These are phyloP conservation scores for Penicillium brevicompactum DNA, from an alignment of 2,329 filamentous ascomycete genomes.

Conservation along the genomic window DNA sequence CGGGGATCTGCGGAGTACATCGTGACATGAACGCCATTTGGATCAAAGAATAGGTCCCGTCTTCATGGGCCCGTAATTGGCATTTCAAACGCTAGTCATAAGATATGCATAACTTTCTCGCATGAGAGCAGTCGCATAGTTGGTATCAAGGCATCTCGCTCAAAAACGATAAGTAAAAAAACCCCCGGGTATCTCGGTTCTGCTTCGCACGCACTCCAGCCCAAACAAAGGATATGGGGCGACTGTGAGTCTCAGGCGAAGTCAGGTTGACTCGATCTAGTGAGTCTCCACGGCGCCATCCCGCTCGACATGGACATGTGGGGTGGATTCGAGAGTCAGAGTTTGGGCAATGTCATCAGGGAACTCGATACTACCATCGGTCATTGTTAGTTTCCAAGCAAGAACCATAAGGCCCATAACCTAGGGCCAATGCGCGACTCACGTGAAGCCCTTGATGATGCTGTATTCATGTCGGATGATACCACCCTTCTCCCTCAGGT, in stretches of 20 bases:
- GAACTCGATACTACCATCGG: constrained; percentile 66
- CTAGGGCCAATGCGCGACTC: constrained; percentile 43
- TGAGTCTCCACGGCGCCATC: constrained; percentile 73
- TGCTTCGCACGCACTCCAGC: not conserved
- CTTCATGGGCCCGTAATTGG: not conserved
- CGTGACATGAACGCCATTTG: too few species aligned
- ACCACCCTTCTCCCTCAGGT: constrained; percentile 74
- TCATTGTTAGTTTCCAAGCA: not conserved
- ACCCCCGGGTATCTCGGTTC: not conserved
- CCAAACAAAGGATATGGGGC: not conserved
- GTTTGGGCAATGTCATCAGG: constrained; percentile 66
- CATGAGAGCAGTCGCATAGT: constrained; percentile 12
- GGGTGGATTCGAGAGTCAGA: constrained; percentile 69
- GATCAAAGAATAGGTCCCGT: not conserved
- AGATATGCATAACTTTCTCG: constrained; percentile 13
- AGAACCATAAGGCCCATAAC: not conserved
- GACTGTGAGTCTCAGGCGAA: not conserved
- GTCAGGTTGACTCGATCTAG: constrained; percentile 50
- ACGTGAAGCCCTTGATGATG: constrained; percentile 93
- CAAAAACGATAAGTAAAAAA: not conserved
- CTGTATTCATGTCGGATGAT: constrained; percentile 81
- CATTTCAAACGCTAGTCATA: constrained; percentile 6
- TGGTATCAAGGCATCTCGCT: constrained; percentile 23
- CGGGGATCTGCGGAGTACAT: too few species aligned
- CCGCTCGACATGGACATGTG: constrained; percentile 76